phyloP scores from a whole-genome alignment of 2,329 filamentous ascomycete species.

The Xylariomycetidae sp. region DNA sequence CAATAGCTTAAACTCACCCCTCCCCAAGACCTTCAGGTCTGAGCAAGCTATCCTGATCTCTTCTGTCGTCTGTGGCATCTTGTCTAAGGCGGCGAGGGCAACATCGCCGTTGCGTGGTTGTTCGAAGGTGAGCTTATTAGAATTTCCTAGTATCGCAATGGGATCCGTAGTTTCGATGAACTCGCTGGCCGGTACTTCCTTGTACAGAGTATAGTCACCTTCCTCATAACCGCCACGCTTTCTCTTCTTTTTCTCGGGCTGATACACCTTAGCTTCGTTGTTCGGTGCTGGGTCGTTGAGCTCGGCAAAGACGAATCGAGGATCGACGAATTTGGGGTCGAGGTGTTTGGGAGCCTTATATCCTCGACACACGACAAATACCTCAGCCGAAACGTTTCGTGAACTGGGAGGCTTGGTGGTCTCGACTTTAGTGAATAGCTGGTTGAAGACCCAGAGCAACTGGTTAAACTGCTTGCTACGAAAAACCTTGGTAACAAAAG shows the following conservation, averaged over 20 bases:
- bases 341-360: constrained; percentile 93
- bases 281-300: constrained; percentile 81
- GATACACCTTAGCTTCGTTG: constrained; percentile 97
- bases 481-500: constrained; percentile 97
- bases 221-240: constrained; percentile 98
- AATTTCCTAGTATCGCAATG: constrained; percentile 81
- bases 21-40: constrained; percentile 84
- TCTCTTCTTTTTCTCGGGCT: constrained; percentile 94
- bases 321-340: constrained; percentile 88
- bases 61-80: constrained; percentile 78
- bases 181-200: constrained; percentile 81
- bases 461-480: constrained; percentile 95
- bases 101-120: constrained; percentile 79
- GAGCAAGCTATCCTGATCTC: constrained; percentile 75
- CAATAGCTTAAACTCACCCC: constrained; percentile 89
- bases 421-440: constrained; percentile 91
- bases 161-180: constrained; percentile 94
- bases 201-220: constrained; percentile 88
- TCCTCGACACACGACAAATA: constrained; percentile 94
- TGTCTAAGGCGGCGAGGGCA: constrained; percentile 78
- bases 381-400: constrained; percentile 94
- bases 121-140: constrained; percentile 80
- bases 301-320: constrained; percentile 87
- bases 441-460: constrained; percentile 94
- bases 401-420: constrained; percentile 96